Conservation (phyloP, 495 filamentous ascomycete genomes). For the Sphaerosporella brunnea region DNA sequence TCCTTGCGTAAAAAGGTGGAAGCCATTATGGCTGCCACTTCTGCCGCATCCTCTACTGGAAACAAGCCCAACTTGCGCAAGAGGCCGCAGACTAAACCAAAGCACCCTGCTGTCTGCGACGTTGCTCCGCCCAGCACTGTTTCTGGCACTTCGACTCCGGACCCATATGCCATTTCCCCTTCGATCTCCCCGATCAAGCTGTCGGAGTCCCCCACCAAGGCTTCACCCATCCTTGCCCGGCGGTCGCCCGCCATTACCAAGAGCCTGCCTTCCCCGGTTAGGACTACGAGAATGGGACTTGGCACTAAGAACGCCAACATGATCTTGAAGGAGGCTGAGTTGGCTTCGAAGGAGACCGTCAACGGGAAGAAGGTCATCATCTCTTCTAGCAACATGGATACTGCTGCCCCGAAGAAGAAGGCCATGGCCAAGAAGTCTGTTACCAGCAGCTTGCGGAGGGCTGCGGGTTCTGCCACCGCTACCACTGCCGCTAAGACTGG, state of each 20-base stretch:
- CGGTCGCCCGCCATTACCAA: slow-evolving; percentile 18
- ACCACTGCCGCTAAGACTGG: slow-evolving; percentile 9
- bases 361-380: slow-evolving; percentile 25
- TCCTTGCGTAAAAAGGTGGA: slow-evolving; percentile 17
- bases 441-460: slow-evolving; percentile 20
- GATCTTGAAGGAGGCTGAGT: slow-evolving; percentile 14
- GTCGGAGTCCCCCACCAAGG: not conserved
- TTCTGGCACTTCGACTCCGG: slow-evolving; percentile 13
- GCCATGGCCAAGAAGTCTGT: slow-evolving; percentile 17
- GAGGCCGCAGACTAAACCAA: slow-evolving; percentile 6
- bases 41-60: slow-evolving; percentile 2
- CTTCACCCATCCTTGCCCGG: slow-evolving; percentile 17
- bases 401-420: slow-evolving; percentile 14
- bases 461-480: slow-evolving; percentile 14
- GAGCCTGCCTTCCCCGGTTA: slow-evolving; percentile 13
- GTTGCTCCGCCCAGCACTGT: slow-evolving; percentile 17
- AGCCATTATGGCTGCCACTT: slow-evolving; percentile 15
- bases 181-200: slow-evolving; percentile 9
- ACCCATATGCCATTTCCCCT: slow-evolving; percentile 6
- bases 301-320: slow-evolving; percentile 21
- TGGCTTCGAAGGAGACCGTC: slow-evolving; percentile 10
- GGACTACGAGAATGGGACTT: slow-evolving; percentile 14
- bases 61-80: slow-evolving; percentile 1
- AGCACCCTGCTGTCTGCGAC: slow-evolving; percentile 21
- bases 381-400: slow-evolving; percentile 11